These are phyloP conservation scores for Fomitopsis betulina DNA, from an alignment of 1,284 basidiomycete species.

Conservation along the genomic window DNA sequence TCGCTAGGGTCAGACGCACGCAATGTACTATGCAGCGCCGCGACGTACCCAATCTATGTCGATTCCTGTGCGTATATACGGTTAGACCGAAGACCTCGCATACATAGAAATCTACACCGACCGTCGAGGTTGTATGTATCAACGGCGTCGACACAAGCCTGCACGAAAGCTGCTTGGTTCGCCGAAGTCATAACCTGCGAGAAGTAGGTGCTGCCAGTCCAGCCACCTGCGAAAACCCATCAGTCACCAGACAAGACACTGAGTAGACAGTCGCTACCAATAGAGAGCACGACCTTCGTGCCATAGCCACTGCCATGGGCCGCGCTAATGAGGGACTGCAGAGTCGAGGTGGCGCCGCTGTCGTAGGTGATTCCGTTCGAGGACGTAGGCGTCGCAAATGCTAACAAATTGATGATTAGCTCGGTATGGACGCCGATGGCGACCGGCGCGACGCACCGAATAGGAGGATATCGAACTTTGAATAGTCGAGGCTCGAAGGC, in stretches of 20 bases:
- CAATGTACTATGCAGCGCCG: background rate
- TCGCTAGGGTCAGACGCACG: background rate
- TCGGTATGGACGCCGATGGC: too few relatives aligned
- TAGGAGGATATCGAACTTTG: constrained; percentile 68
- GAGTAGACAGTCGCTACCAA: constrained; percentile 44
- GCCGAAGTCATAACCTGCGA: constrained; percentile 51
- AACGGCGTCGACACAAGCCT: constrained; percentile 56
- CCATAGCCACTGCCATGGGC: constrained; percentile 56
- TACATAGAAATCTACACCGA: background rate
- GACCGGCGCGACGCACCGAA: constrained; percentile 37
- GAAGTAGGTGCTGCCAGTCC: constrained; percentile 58
- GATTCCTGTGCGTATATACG: constrained; percentile 32
- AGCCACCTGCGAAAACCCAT: constrained; percentile 33
- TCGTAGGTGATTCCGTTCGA: constrained; percentile 54
- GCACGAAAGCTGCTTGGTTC: constrained; percentile 54
- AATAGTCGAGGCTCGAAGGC: constrained; percentile 67
- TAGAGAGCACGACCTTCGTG: constrained; percentile 65
- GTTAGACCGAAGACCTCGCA: background rate
- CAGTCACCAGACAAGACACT: background rate
- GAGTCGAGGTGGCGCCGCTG: constrained; percentile 45
- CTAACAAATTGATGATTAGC: constrained; percentile 26
- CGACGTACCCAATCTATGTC: constrained; percentile 66
- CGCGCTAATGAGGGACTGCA: constrained; percentile 56
- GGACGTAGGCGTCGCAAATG: constrained; percentile 69
- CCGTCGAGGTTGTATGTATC: constrained; percentile 65